Base-by-base conservation (phyloP, 306 rosid genomes). In the Hippophae tibetana region DNA sequence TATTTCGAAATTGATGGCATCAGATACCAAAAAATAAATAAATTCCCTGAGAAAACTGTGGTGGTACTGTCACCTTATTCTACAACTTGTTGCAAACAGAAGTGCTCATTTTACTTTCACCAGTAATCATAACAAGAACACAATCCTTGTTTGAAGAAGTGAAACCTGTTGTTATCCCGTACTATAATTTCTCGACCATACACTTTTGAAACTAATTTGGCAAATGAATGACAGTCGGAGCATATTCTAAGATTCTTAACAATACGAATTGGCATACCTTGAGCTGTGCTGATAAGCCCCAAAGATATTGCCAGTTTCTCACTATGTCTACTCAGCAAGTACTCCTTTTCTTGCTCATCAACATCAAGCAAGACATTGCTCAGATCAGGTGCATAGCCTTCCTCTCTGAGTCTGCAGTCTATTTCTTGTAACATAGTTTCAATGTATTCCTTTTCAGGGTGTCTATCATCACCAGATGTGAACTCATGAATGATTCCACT, bases 231-330 rank as follows among this genome's bases (percentile, higher is more conserved):
- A 65, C 97, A 86, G 66, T 86, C 95, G 42, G 84, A 76, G 77
- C 92, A 89, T 70, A 78, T 86, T 53, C 95, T 50, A 53, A 89
- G 87, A 73, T 89, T 86, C 78, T 89, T 89, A 2, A 78, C 80
- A 8, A 86, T 77, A 56, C 93, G 79, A 72, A 89, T 74, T 11
- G 87, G 81, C 59, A 66, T 27, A 6, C 80, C 69, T 56, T 46
- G 70, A 26, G 55, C 64, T 52, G 85, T 84, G 48, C 74, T 66
- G 38, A 86, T 80, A 12, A 86, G 79, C 45, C 95, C 95, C 55
- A 76, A 84, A 62, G 97, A 84, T 62, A 86, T 74, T 70, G 93
- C 95, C 52, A 79, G 70, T 65, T 89, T 89, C 79, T 86, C 93
- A 49, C 97, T 80, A 27, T 89, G 95, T 27, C 74, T 73, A 67